Evolutionary conservation across 257 asterid species (phyloP).

Genomic region (Craterostigma plantagineum): DNA sequence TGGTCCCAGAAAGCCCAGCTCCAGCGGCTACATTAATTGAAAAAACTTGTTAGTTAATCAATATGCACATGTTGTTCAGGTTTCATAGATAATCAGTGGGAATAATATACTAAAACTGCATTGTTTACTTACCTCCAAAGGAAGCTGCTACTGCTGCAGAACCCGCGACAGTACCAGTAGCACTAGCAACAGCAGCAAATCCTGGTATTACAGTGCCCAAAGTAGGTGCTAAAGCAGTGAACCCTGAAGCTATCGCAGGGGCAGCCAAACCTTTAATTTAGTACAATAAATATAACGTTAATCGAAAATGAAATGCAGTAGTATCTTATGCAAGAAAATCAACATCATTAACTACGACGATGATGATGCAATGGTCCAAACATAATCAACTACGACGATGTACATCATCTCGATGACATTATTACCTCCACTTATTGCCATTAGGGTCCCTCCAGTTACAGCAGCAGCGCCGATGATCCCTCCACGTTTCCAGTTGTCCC

Average conservation of each 20-base stretch:
- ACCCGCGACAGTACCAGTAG: slow-evolving; percentile 96
- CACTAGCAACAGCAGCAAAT: slow-evolving; percentile 83
- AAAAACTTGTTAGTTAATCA: not conserved
- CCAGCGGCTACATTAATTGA: slow-evolving; percentile 67
- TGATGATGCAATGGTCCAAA: not conserved
- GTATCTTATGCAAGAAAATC: no score
- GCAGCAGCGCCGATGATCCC: slow-evolving; percentile 99
- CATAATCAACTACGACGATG: slow-evolving; percentile 1
- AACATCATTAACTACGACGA: slow-evolving; percentile 1
- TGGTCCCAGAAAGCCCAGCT: slow-evolving; percentile 91
- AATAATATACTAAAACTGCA: slow-evolving; percentile 1
- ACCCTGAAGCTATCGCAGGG: slow-evolving; percentile 96
- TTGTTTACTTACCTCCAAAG: slow-evolving; percentile 51
- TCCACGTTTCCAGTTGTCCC: slow-evolving; percentile 89
- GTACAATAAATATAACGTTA: not conserved
- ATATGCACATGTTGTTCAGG: no score
- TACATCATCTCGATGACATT: no score
- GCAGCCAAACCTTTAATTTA: slow-evolving; percentile 79
- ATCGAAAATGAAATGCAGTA: not conserved
- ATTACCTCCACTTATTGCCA: slow-evolving; percentile 91
- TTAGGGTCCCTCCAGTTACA: slow-evolving; percentile 84
- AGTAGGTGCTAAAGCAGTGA: slow-evolving; percentile 83
- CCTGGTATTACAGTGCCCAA: slow-evolving; percentile 83
- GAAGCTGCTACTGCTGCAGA: slow-evolving; percentile 98
- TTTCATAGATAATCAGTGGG: no score